Evolutionary conservation across 108 stramenopile genomes (phyloP).

Genomic region (Parmales sp.): DNA sequence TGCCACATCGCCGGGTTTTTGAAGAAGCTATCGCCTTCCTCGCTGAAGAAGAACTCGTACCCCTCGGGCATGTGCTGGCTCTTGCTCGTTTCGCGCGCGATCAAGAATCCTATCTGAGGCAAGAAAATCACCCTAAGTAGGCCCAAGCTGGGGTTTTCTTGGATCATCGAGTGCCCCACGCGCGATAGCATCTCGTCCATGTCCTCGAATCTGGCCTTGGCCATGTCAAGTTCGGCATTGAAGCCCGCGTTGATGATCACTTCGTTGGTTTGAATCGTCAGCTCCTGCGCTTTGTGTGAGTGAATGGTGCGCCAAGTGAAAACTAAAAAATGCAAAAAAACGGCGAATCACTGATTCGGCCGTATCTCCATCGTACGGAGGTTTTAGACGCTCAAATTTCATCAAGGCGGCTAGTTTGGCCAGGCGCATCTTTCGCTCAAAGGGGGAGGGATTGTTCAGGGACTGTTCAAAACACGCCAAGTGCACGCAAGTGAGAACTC

Average conservation of each 20-base stretch:
- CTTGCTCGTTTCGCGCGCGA: slow-evolving; percentile 53
- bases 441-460: no score
- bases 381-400: no score
- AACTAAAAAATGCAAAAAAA: no score
- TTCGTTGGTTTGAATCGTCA: slow-evolving; percentile 43
- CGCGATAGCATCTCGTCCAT: slow-evolving; percentile 31
- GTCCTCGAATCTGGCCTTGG: slow-evolving; percentile 61
- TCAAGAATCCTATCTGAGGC: slow-evolving; percentile 83
- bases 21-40: slow-evolving; percentile 65
- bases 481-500: no score
- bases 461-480: no score
- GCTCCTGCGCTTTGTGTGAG: no score
- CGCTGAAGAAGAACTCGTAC: slow-evolving; percentile 55
- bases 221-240: slow-evolving; percentile 63
- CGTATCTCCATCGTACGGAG: no score
- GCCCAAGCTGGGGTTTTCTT: slow-evolving; percentile 31
- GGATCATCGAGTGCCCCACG: slow-evolving; percentile 5
- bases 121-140: slow-evolving; percentile 72
- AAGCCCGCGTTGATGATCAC: slow-evolving; percentile 63
- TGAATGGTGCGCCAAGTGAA: no score
- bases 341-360: no score
- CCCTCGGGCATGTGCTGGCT: slow-evolving; percentile 52
- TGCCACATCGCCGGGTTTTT: slow-evolving; percentile 64
- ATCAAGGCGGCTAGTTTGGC: no score
- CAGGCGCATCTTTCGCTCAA: no score